Evolutionary conservation across 352 stramenopile species (phyloP).

Genomic region (Thalassiosira sp.): DNA sequence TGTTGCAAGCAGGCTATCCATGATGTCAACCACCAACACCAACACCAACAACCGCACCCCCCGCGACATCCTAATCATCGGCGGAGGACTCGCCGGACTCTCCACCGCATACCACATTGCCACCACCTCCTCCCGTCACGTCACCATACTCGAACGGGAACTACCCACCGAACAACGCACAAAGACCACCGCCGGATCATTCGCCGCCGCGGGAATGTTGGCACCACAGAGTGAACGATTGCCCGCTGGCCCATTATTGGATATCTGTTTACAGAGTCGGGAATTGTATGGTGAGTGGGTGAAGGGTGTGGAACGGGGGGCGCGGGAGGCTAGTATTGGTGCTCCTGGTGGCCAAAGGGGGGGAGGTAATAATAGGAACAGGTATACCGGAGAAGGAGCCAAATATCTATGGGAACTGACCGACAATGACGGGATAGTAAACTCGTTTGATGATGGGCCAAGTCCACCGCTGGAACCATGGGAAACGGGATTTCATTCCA

Average conservation of each 20-base stretch:
- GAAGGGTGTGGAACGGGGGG: conserved; percentile 61
- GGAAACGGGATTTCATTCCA: conserved; percentile 69
- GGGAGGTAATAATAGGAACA: background rate
- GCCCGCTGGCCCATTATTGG: conserved; percentile 63
- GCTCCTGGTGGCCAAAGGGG: background rate
- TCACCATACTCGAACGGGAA: conserved; percentile 74
- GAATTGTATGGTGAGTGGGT: conserved; percentile 70
- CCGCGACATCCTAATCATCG: conserved; percentile 77
- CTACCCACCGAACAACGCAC: conserved; percentile 15
- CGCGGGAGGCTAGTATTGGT: conserved; percentile 46
- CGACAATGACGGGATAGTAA: conserved; percentile 16
- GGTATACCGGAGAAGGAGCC: conserved; percentile 29
- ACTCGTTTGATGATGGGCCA: conserved; percentile 1
- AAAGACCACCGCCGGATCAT: conserved; percentile 52
- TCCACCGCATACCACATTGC: conserved; percentile 65
- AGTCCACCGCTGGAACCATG: conserved; percentile 53
- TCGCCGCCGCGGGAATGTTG: conserved; percentile 80
- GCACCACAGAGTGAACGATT: conserved; percentile 74
- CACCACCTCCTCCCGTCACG: conserved; percentile 54
- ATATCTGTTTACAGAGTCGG: conserved; percentile 71
- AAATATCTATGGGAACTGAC: conserved; percentile 56
- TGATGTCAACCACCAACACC: background rate
- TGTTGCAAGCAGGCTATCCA: too few relatives aligned
- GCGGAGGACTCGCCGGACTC: conserved; percentile 72
- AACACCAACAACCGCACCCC: conserved; percentile 7